Evolutionary conservation across 495 filamentous ascomycete species (phyloP).

Genomic region (Annulohypoxylon nitens): DNA sequence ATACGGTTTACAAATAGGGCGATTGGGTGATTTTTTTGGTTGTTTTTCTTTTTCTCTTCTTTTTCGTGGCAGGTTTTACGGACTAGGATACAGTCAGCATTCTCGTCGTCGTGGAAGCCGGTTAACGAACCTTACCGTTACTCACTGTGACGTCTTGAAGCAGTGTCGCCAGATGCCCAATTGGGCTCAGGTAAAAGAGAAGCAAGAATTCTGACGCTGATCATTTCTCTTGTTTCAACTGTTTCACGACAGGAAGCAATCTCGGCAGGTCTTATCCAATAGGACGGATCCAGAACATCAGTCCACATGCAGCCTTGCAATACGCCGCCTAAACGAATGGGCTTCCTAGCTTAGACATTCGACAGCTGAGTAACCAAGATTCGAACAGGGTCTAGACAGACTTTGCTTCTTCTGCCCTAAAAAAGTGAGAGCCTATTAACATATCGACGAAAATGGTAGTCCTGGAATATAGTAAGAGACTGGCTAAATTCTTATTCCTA

Average conservation of each 20-base stretch:
- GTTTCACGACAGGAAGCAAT: slow-evolving; percentile 39
- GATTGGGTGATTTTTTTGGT: slow-evolving; percentile 30
- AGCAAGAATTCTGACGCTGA: slow-evolving; percentile 28
- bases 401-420: slow-evolving; percentile 23
- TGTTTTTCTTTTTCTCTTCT: not conserved
- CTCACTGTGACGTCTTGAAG: slow-evolving; percentile 46
- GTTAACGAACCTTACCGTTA: slow-evolving; percentile 45
- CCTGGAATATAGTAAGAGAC: slow-evolving; percentile 15
- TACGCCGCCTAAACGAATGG: slow-evolving; percentile 31
- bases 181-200: slow-evolving; percentile 35
- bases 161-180: slow-evolving; percentile 41
- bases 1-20: slow-evolving; percentile 42
- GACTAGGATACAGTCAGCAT: slow-evolving; percentile 43
- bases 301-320: slow-evolving; percentile 44
- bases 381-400: slow-evolving; percentile 20
- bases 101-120: slow-evolving; percentile 42
- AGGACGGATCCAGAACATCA: slow-evolving; percentile 30
- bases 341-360: slow-evolving; percentile 22
- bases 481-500: slow-evolving; percentile 27
- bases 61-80: slow-evolving; percentile 41
- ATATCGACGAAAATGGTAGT: slow-evolving; percentile 25
- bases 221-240: slow-evolving; percentile 31
- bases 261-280: slow-evolving; percentile 44
- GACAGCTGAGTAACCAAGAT: slow-evolving; percentile 29
- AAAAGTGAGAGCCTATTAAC: not conserved